Conservation (phyloP, 208 protist genomes). For the Naegleria fowleri region DNA sequence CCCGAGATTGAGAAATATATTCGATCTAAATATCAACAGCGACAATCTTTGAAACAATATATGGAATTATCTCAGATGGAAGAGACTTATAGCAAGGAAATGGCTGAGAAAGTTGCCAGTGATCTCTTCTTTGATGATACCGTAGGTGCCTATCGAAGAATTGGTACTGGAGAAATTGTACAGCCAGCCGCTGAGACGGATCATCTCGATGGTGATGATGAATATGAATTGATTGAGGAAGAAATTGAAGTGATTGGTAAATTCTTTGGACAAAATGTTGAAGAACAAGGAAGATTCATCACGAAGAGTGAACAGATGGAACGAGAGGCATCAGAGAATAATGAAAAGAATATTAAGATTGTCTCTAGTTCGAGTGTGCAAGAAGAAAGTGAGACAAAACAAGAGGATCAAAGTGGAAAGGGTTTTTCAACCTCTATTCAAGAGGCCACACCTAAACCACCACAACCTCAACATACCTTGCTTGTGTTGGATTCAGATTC, state of each 20-base stretch:
- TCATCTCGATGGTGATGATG: not conserved
- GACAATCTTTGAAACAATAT: not conserved
- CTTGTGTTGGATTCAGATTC: not conserved
- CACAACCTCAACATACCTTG: not conserved
- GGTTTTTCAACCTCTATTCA: no score
- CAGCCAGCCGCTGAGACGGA: not conserved
- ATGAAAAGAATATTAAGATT: not conserved
- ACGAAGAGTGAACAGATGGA: not conserved
- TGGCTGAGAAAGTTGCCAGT: not conserved
- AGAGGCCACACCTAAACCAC: not conserved
- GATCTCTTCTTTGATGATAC: not conserved
- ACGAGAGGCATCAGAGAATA: not conserved
- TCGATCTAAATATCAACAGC: not conserved
- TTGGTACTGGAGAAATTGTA: not conserved
- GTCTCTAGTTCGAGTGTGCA: not conserved
- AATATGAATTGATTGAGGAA: not conserved
- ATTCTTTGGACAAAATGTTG: not conserved
- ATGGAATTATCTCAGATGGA: not conserved
- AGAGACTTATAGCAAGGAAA: not conserved
- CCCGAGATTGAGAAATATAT: not conserved
- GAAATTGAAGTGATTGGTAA: constrained; percentile 12
- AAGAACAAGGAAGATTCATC: not conserved
- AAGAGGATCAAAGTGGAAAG: not conserved
- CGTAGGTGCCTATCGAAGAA: not conserved
- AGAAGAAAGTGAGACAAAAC: not conserved